phyloP scores from a whole-genome alignment of 2,329 filamentous ascomycete species.

The Xenoacremonium recifei region DNA sequence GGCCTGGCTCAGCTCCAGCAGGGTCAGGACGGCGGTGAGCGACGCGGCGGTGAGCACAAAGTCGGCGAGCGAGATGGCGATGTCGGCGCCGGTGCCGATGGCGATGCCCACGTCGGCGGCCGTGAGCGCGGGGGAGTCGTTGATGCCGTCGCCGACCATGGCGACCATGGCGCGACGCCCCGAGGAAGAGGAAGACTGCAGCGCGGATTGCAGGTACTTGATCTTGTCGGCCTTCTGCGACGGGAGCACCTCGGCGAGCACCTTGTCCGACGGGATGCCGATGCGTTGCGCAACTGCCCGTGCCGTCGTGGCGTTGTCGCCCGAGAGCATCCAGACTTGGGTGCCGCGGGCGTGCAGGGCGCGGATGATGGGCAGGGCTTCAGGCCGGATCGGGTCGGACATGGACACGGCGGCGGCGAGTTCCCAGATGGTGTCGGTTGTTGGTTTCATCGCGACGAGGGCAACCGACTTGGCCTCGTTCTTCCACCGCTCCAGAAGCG shows the following conservation, averaged over 20 bases:
- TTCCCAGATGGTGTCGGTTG: constrained; percentile 34
- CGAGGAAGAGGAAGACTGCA: constrained; percentile 35
- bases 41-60: constrained; percentile 79
- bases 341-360: constrained; percentile 65
- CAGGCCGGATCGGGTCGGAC: constrained; percentile 76
- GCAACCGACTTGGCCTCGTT: constrained; percentile 62
- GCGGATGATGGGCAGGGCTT: constrained; percentile 63
- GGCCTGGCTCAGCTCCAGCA: constrained; percentile 67
- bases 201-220: constrained; percentile 56
- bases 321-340: constrained; percentile 88
- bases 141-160: constrained; percentile 89
- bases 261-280: constrained; percentile 70
- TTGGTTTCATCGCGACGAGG: constrained; percentile 48
- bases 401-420: constrained; percentile 71
- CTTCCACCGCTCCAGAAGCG: constrained; percentile 56
- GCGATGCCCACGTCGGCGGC: constrained; percentile 82
- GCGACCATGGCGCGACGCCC: constrained; percentile 58
- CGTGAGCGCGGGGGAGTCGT: constrained; percentile 80
- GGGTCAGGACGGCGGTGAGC: constrained; percentile 67
- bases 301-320: constrained; percentile 86
- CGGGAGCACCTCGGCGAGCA: constrained; percentile 85
- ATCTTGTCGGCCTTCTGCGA: constrained; percentile 77
- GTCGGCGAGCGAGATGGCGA: constrained; percentile 76
- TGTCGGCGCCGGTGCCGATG: constrained; percentile 79
- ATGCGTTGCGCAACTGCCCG: constrained; percentile 72